Conservation (phyloP, 148 eudicot genomes). For the Nepenthes gracilis region DNA sequence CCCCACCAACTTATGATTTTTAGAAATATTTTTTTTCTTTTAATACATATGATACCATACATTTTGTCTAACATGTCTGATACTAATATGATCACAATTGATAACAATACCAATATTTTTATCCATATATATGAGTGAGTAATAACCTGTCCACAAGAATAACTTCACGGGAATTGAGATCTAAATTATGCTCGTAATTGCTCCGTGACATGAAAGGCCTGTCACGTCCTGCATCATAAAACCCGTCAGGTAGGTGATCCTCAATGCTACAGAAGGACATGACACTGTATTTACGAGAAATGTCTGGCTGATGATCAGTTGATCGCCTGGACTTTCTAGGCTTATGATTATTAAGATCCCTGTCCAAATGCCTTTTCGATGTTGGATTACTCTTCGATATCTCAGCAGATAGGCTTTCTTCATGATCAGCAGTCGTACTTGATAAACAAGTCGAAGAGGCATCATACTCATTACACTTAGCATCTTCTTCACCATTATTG, state of each 20-base stretch:
- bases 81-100: no score
- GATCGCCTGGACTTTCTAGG: constrained; percentile 66
- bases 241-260: constrained; percentile 81
- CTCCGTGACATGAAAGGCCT: constrained; percentile 76
- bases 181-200: constrained; percentile 49
- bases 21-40: no score
- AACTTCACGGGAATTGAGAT: constrained; percentile 76
- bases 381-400: constrained; percentile 28
- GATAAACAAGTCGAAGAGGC: constrained; percentile 19
- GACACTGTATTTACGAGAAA: constrained; percentile 54
- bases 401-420: constrained; percentile 28
- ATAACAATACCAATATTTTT: no score
- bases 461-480: constrained; percentile 18
- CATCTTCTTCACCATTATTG: constrained; percentile 20
- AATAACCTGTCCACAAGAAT: constrained; percentile 74
- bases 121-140: neutral
- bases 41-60: no score
- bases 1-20: no score
- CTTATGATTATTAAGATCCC: constrained; percentile 64
- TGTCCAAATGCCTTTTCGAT: constrained; percentile 81
- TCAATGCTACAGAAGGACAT: constrained; percentile 70
- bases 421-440: constrained; percentile 18
- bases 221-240: constrained; percentile 98
- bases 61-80: no score
- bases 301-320: constrained; percentile 28